These are phyloP conservation scores for Akebia trifoliata DNA, from an alignment of 164 flowering plant genomes.

Conservation along the genomic window DNA sequence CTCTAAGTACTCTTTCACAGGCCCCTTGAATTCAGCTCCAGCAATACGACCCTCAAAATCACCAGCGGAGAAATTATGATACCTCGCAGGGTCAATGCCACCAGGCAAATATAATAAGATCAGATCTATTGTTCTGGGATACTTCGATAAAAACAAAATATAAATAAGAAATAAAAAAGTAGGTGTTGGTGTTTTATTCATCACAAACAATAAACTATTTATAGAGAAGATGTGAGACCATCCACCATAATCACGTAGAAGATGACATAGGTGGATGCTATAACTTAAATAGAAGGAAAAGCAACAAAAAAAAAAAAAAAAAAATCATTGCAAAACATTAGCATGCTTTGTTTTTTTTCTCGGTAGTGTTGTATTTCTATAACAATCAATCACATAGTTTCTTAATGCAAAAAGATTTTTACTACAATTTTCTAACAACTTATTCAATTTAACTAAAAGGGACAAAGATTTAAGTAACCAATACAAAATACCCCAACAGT, in stretches of 20 bases:
- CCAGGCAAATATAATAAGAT: constrained; percentile 75
- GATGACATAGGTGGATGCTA: constrained; percentile 69
- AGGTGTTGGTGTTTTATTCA: too few species aligned
- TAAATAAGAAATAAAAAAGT: neutral
- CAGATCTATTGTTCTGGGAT: constrained; percentile 91
- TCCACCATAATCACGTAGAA: constrained; percentile 92
- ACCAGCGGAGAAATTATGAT: constrained; percentile 74
- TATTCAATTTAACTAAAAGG: too few species aligned
- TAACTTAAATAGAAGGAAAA: constrained; percentile 46
- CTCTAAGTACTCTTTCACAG: constrained; percentile 59
- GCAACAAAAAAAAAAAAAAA: constrained; percentile 54
- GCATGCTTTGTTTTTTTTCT: neutral
- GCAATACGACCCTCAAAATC: constrained; percentile 50
- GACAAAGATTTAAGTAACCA: too few species aligned
- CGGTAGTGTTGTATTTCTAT: too few species aligned
- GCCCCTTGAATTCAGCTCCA: constrained; percentile 56
- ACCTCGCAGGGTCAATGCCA: constrained; percentile 78
- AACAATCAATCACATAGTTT: too few species aligned
- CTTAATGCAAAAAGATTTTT: too few species aligned
- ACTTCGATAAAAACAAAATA: constrained; percentile 25
- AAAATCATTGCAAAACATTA: constrained; percentile 54
- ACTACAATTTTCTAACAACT: too few species aligned
- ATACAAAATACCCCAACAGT: too few species aligned
- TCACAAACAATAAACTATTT: constrained; percentile 17
- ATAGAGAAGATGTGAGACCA: constrained; percentile 75